These are phyloP conservation scores for Cyphellophora attinorum DNA, from an alignment of 2,329 filamentous ascomycete genomes.

Conservation along the genomic window DNA sequence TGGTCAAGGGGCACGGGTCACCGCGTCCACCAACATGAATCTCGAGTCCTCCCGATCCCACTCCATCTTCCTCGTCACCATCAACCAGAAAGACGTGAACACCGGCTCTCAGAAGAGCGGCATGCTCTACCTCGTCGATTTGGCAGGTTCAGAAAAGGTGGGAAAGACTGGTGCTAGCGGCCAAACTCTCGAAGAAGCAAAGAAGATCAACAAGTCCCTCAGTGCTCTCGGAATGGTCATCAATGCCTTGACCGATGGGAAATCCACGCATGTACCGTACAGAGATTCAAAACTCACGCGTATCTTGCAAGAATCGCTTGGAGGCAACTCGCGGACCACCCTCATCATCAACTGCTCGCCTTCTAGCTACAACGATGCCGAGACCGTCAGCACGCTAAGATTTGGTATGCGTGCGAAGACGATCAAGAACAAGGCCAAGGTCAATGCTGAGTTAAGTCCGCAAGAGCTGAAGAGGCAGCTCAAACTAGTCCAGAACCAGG, in stretches of 20 bases:
- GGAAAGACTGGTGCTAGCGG: slow-evolving; percentile 97
- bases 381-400: slow-evolving; percentile 82
- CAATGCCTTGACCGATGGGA: slow-evolving; percentile 91
- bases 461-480: slow-evolving; percentile 88
- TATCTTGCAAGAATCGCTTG: slow-evolving; percentile 92
- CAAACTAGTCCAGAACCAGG: slow-evolving; percentile 83
- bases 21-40: slow-evolving; percentile 98
- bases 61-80: slow-evolving; percentile 94
- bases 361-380: slow-evolving; percentile 93
- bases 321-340: slow-evolving; percentile 96
- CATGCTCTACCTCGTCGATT: slow-evolving; percentile 92
- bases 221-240: slow-evolving; percentile 98
- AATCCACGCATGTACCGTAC: slow-evolving; percentile 92
- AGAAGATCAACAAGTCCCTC: slow-evolving; percentile 99
- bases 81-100: slow-evolving; percentile 96
- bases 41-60: slow-evolving; percentile 96
- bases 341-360: slow-evolving; percentile 99
- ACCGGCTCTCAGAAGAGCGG: slow-evolving; percentile 93
- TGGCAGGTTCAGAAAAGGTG: slow-evolving; percentile 97
- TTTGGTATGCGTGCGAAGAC: slow-evolving; percentile 96
- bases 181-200: slow-evolving; percentile 93
- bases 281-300: slow-evolving; percentile 96
- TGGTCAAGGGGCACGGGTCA: slow-evolving; percentile 80
- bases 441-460: slow-evolving; percentile 95
- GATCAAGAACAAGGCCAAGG: slow-evolving; percentile 99